phyloP scores from a whole-genome alignment of 2,329 filamentous ascomycete genomes.

The Epichloe uncinata region DNA sequence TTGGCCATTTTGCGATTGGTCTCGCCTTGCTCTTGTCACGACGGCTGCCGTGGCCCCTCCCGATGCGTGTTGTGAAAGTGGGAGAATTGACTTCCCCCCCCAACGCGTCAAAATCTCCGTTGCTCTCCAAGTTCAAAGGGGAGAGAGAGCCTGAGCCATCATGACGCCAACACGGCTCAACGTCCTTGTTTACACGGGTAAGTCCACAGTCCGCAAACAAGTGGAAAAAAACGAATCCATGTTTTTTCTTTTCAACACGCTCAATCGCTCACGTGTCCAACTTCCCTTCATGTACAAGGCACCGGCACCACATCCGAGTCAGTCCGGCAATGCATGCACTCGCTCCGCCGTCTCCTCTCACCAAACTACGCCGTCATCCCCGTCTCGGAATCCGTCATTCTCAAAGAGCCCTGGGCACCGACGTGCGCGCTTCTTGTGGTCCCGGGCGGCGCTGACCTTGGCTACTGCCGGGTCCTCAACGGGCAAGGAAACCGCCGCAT shows the following conservation, averaged over 20 bases:
- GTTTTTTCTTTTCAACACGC: not conserved
- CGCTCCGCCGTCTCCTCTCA: slow-evolving; percentile 71
- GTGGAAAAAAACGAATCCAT: not conserved
- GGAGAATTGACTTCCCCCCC: not conserved
- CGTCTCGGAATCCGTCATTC: slow-evolving; percentile 60
- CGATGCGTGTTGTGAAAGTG: not conserved
- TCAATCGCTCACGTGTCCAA: slow-evolving; percentile 6
- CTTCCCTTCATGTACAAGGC: slow-evolving; percentile 41
- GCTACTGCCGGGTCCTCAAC: slow-evolving; percentile 79
- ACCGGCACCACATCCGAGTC: slow-evolving; percentile 78
- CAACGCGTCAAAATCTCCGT: too few relatives aligned
- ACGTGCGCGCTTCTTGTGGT: slow-evolving; percentile 84
- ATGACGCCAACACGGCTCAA: slow-evolving; percentile 69
- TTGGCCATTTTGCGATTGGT: slow-evolving; percentile 30
- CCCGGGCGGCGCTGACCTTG: slow-evolving; percentile 86
- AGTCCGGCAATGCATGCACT: slow-evolving; percentile 78
- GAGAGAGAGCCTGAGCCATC: slow-evolving; percentile 3
- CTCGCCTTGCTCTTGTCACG: not conserved
- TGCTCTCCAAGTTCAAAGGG: too few relatives aligned
- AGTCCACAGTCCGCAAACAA: slow-evolving; percentile 10
- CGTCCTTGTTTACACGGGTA: slow-evolving; percentile 85
- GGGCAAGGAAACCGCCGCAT: slow-evolving; percentile 79
- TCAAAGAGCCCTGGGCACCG: slow-evolving; percentile 83
- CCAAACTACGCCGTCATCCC: slow-evolving; percentile 89
- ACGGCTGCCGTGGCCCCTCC: not conserved